Evolutionary conservation across 345 rosid species (phyloP).

Genomic region (Arabis alpina): DNA sequence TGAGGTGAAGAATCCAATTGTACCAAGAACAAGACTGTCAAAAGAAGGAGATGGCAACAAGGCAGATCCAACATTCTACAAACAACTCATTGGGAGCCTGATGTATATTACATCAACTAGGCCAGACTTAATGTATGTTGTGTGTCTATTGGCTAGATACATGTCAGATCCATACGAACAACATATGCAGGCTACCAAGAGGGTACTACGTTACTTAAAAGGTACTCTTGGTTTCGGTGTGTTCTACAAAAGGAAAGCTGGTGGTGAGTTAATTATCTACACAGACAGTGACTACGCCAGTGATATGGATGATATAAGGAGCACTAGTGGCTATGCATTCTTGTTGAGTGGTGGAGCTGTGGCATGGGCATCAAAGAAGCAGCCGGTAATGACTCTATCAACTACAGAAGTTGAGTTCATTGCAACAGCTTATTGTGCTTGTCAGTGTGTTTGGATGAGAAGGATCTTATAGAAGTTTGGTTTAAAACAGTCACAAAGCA

Average conservation of each 20-base stretch:
- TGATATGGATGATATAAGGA: background rate
- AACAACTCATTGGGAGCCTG: background rate
- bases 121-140: background rate
- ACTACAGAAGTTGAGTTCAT: no score
- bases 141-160: background rate
- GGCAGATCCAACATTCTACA: background rate
- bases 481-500: background rate
- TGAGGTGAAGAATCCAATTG: background rate
- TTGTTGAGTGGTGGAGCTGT: background rate
- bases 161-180: background rate
- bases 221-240: background rate
- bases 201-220: background rate
- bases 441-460: constrained; percentile 3
- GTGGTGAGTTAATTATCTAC: background rate
- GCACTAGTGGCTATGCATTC: background rate
- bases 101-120: background rate
- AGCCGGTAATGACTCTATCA: background rate
- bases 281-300: background rate
- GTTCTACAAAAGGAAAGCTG: background rate
- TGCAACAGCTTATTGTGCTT: background rate
- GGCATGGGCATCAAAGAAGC: background rate
- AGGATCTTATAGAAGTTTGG: background rate
- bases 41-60: background rate
- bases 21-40: background rate
- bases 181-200: background rate